Base-by-base conservation (phyloP, 805 yeast genomes). In the Nakazawaea wickerhamii region DNA sequence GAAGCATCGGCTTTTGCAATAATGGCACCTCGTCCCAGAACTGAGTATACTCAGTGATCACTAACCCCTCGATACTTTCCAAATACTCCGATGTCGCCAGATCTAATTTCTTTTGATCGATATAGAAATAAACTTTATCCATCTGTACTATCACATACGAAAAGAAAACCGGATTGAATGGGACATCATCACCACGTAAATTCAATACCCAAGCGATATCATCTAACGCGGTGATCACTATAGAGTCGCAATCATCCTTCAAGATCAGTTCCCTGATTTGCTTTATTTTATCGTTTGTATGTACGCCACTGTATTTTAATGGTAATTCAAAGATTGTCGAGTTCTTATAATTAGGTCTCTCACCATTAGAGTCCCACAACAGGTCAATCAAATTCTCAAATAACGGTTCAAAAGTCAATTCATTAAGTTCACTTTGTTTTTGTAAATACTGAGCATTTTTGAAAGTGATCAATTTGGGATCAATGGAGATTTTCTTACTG, bases 121-220 rank as follows among this genome's bases (percentile, higher is more conserved):
- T 64, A 55, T 81, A 87, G 13, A 87, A 62, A 4, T 57, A 54
- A 2, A 79, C 74, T 4, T 27, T 14, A 8, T 33, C 32, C 17
- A 45, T 30, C 7, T 63, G 52, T 15, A 48, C 40, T 3, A 69
- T 53, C 3, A 74, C 67, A 52, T 76, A 81, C 7, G 89, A 68
- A 60, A 77, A 84, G 60, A 88, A 88, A 4, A 85, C 88, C 2
- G 96, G 95, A 52, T 81, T 79, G 56, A 74, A 88, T 10, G 79
- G 81, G 44, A 88, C 79, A 59, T 89, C 96, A 14, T 72, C 46
- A 4, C 90, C 86, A 44, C 96, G 73, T 46, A 87, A 63, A 55
- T 87, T 87, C 55, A 85, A 71, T 37, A 85, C 62, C 95, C 95
- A 87, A n/a, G 93, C 90, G 45, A 85, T 73, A 48, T 87, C 93